Evolutionary conservation across 305 asterid genomes (phyloP), one percentile per base, ranked within the genome.

Genomic region (Fraxinus dipetala): DNA sequence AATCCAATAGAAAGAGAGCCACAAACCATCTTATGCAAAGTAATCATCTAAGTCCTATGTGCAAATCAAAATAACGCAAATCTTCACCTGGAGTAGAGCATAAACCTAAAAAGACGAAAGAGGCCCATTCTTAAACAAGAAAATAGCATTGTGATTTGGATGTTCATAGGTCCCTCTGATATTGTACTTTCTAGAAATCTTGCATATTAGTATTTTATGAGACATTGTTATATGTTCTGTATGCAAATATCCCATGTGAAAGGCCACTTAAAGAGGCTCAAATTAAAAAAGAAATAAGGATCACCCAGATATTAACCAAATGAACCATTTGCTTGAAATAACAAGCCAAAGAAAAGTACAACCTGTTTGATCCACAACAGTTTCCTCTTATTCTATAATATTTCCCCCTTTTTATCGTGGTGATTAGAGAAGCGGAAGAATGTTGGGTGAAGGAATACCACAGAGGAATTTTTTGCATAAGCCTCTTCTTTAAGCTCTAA

Each of bases 1-100:
- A 78, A 88, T 70, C 2, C 24, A 28, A 4, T 34, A 78, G 83
- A 72, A 30, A 63, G 76, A 80, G 9, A 22, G 78, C 83, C 22
- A 69, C 22, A 65, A 67, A 48, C 38, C 73, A 69, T 75, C 82
- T 24, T 10, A 79, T 72, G 77, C 24, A 73, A 40, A 77, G n/a
- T 31, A 31, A 54, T 24, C 22, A 35, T 30, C 14, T 8, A 73
- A 32, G 34, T 77, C 45, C 76, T 72, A 31, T 34, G 13, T 6
- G 45, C 48, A 72, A 11, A 13, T 30, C 75, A 30, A 31, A 31
- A 13, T 11, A 18, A 16, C 10, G 22, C 43, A 70, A 14, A 16
- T 30, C 45, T 70, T 72, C 18, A 72, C 36, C 26, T 20, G 11
- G 14, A 72, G 28, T 31, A n/a, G 13, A 16, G 76, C 76, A 70